Percentiles rank a stretch among this genome's conserved stretches.
Conservation (phyloP, 164 flowering plant species). For the Annona squamosa region DNA sequence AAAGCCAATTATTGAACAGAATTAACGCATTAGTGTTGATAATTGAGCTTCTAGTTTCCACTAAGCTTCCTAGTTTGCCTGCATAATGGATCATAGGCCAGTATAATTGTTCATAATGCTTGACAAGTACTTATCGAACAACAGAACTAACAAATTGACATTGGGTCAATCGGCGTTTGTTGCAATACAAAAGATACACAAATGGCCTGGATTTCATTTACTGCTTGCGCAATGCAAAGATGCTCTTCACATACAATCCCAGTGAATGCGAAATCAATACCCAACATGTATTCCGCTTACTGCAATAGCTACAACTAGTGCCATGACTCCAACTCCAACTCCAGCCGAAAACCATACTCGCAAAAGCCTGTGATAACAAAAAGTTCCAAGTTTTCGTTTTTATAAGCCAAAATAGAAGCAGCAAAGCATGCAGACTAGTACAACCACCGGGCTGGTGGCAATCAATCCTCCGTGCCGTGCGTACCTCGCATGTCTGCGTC, state of each 20-base stretch:
- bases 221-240: too few relatives aligned
- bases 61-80: too few relatives aligned
- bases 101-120: too few relatives aligned
- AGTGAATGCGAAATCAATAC: background rate
- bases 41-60: too few relatives aligned
- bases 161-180: too few relatives aligned
- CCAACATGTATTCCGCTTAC: background rate
- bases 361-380: conserved; percentile 7
- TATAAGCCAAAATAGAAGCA: background rate
- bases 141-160: too few relatives aligned
- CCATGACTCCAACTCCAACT: conserved; percentile 11
- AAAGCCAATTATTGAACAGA: too few relatives aligned
- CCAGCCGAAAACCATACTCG: conserved; percentile 13
- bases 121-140: too few relatives aligned
- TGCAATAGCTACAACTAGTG: conserved; percentile 4
- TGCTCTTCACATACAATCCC: background rate
- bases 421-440: background rate
- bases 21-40: too few relatives aligned
- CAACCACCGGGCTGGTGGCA: background rate
- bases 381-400: background rate
- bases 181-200: too few relatives aligned
- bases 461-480: background rate
- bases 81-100: too few relatives aligned
- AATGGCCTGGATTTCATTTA: too few relatives aligned
- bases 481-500: conserved; percentile 12